Base-by-base conservation (phyloP, 1,139 yeast genomes). In the Pichia sp. region DNA sequence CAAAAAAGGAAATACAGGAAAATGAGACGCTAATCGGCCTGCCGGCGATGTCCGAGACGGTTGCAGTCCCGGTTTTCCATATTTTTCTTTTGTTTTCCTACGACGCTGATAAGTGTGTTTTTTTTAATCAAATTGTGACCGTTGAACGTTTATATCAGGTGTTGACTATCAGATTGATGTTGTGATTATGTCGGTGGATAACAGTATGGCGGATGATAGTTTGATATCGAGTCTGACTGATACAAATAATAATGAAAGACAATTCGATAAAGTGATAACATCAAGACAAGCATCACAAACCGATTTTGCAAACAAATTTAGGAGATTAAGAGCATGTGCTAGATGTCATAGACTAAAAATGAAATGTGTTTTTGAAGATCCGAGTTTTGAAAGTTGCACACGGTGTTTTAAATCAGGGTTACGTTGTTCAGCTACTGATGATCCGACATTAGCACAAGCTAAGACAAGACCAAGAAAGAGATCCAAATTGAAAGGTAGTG, bases 281-380 rank as follows among this genome's bases (percentile, higher is more conserved):
- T 26, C 23, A 9, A 25, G 38, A 8, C 18, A 11, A 6, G n/a
- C 34, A 10, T 25, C 31, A 16, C 46, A 48, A 21, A 41, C 52
- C 3, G 56, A 53, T 27, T 58, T 58, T 48, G 60, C 60, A 7
- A 50, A 43, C 18, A 56, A 57, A 34, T 59, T 59, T 31, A 45
- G 61, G 36, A 42, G 62, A 46, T 56, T 66, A 21, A 61, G 74
- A 41, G 79, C 80, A 1, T 76, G 82, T 58, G 78, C 78, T 6
- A 57, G 80, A 42, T 76, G 82, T 50, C 73, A 75, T 46, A 54
- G 80, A 33, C 61, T 74, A 25, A 76, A 76, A 51, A 71, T 73
- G 67, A 66, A 74, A 47, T 76, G 82, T 53, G 68, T 68, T 6
- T 76, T 69, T 53, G 74, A 70, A 24, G 69, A 68, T 45, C 78